phyloP scores from a whole-genome alignment of 1,284 basidiomycete genomes.

The Leccinum fallax region DNA sequence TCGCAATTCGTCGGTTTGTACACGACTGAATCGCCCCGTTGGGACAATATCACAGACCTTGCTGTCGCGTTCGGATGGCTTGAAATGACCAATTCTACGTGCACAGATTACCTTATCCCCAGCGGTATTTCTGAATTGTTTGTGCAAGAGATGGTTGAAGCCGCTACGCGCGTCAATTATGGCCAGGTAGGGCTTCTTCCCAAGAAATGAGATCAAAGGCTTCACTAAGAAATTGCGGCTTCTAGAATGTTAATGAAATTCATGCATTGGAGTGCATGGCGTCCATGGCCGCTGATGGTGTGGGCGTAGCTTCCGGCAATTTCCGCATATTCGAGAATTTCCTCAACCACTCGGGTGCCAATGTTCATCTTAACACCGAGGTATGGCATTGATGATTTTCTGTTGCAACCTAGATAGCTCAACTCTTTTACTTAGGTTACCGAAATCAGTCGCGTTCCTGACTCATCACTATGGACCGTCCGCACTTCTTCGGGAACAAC shows the following conservation, averaged over 20 bases:
- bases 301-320: conserved; percentile 79
- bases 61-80: conserved; percentile 56
- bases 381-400: conserved; percentile 42
- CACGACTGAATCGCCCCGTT: conserved; percentile 57
- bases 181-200: conserved; percentile 60
- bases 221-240: neutral
- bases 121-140: conserved; percentile 63
- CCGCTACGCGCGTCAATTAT: conserved; percentile 88
- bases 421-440: conserved; percentile 44
- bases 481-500: conserved; percentile 43
- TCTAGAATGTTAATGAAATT: conserved; percentile 69
- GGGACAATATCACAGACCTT: conserved; percentile 65
- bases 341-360: conserved; percentile 68
- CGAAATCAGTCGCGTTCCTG: conserved; percentile 46
- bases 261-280: conserved; percentile 80
- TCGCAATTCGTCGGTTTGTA: conserved; percentile 64
- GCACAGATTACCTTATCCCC: conserved; percentile 59
- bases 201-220: neutral
- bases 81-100: conserved; percentile 53
- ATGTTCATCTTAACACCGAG: conserved; percentile 66
- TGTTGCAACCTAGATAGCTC: neutral
- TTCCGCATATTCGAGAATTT: conserved; percentile 86
- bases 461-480: conserved; percentile 51
- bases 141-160: conserved; percentile 80
- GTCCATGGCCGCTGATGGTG: conserved; percentile 76